Evolutionary conservation across 805 yeast species (phyloP).

Genomic region (Saccharomycopsis fermentans): DNA sequence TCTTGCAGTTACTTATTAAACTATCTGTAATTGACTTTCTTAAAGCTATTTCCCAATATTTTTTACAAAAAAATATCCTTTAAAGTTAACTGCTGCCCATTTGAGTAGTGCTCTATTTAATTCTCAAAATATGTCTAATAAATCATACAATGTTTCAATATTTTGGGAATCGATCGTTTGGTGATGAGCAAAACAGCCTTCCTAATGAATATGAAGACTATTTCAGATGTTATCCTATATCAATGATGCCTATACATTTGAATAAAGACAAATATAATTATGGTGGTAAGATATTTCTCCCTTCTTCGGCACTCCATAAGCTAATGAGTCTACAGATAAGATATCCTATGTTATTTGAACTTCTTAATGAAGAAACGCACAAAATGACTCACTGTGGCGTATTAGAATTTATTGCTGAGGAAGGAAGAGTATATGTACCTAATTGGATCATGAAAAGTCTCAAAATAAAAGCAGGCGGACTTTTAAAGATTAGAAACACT

Average conservation of each 20-base stretch:
- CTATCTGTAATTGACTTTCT: not conserved
- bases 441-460: slow-evolving; percentile 92
- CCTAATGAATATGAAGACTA: slow-evolving; percentile 57
- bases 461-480: slow-evolving; percentile 61
- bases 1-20: not conserved
- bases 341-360: slow-evolving; percentile 90
- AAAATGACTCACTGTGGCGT: slow-evolving; percentile 82
- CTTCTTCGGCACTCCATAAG: slow-evolving; percentile 84
- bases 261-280: slow-evolving; percentile 72
- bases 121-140: not conserved
- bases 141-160: not conserved
- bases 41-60: too few relatives aligned
- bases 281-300: slow-evolving; percentile 93
- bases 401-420: slow-evolving; percentile 94
- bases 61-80: too few relatives aligned
- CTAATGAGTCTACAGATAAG: slow-evolving; percentile 84
- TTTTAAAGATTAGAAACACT: slow-evolving; percentile 60
- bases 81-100: not conserved
- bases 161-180: not conserved
- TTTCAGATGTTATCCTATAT: slow-evolving; percentile 85
- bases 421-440: slow-evolving; percentile 90
- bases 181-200: not conserved
- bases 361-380: slow-evolving; percentile 44
- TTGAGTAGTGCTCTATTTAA: not conserved
- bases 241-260: slow-evolving; percentile 61